Evolutionary conservation across 805 yeast genomes (phyloP).

Genomic region (Maudiozyma barnettii): DNA sequence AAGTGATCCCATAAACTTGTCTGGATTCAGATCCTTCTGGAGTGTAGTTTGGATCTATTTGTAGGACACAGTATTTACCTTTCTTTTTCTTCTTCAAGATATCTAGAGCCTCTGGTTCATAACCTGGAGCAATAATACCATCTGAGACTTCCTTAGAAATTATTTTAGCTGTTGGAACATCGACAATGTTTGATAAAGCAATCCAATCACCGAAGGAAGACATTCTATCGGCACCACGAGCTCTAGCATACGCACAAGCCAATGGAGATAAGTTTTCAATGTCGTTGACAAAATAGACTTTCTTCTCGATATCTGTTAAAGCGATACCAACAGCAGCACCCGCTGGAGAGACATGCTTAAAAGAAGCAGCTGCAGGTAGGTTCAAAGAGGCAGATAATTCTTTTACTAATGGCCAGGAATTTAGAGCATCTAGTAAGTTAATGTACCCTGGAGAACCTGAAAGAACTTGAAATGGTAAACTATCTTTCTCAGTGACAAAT

Average conservation of each 20-base stretch:
- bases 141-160: slow-evolving; percentile 95
- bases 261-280: slow-evolving; percentile 91
- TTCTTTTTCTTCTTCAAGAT: slow-evolving; percentile 84
- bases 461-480: slow-evolving; percentile 85
- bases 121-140: slow-evolving; percentile 98
- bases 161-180: slow-evolving; percentile 90
- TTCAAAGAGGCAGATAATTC: slow-evolving; percentile 88
- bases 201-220: slow-evolving; percentile 97
- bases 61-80: slow-evolving; percentile 92
- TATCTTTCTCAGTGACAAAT: slow-evolving; percentile 70
- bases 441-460: slow-evolving; percentile 96
- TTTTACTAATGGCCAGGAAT: slow-evolving; percentile 97
- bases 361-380: slow-evolving; percentile 97
- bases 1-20: slow-evolving; percentile 89
- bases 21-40: slow-evolving; percentile 79
- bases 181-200: slow-evolving; percentile 92
- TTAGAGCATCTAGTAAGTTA: slow-evolving; percentile 88
- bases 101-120: slow-evolving; percentile 81
- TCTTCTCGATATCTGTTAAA: slow-evolving; percentile 79
- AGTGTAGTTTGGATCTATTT: slow-evolving; percentile 85
- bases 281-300: slow-evolving; percentile 87
- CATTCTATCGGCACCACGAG: slow-evolving; percentile 99
- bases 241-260: slow-evolving; percentile 97
- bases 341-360: slow-evolving; percentile 97
- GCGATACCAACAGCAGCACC: slow-evolving; percentile 98